phyloP scores from a whole-genome alignment of 2,329 filamentous ascomycete genomes.

The Fusarium pilosicola region DNA sequence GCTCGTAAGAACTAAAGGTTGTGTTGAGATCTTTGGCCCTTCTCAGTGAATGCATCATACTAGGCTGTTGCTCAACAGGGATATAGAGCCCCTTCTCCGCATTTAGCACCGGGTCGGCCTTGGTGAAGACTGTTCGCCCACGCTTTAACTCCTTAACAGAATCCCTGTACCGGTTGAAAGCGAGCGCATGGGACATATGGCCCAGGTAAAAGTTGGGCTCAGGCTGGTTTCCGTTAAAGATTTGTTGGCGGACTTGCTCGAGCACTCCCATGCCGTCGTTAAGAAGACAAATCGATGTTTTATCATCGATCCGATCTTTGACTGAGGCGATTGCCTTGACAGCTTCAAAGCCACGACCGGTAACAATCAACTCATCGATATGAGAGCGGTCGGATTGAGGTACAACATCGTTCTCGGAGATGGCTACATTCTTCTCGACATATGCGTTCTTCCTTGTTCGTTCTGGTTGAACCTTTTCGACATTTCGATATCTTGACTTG shows the following conservation, averaged over 20 bases:
- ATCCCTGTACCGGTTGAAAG: conserved; percentile 51
- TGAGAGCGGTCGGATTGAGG: conserved; percentile 52
- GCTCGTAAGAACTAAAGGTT: conserved; percentile 42
- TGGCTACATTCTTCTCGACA: conserved; percentile 39
- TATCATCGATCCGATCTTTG: conserved; percentile 71
- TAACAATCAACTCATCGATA: conserved; percentile 78
- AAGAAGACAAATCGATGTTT: conserved; percentile 79
- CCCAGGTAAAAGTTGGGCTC: conserved; percentile 83
- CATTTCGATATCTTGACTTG: conserved; percentile 46
- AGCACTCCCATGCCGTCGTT: conserved; percentile 85
- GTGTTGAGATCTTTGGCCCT: conserved; percentile 37
- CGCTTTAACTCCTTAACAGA: conserved; percentile 52
- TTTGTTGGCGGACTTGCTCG: conserved; percentile 76
- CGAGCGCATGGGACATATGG: conserved; percentile 62
- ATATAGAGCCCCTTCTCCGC: conserved; percentile 29
- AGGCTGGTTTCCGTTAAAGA: conserved; percentile 73
- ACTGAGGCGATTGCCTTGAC: conserved; percentile 67
- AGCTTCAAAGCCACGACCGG: conserved; percentile 65
- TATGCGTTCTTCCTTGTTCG: conserved; percentile 27
- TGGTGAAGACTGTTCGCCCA: conserved; percentile 48
- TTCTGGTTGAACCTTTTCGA: conserved; percentile 41
- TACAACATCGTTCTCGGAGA: not conserved
- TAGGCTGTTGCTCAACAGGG: conserved; percentile 27
- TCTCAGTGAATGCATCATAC: conserved; percentile 39
- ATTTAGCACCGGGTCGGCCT: conserved; percentile 24